phyloP scores from a whole-genome alignment of 768 basidiomycete species.

The Pulveroboletus frians region DNA sequence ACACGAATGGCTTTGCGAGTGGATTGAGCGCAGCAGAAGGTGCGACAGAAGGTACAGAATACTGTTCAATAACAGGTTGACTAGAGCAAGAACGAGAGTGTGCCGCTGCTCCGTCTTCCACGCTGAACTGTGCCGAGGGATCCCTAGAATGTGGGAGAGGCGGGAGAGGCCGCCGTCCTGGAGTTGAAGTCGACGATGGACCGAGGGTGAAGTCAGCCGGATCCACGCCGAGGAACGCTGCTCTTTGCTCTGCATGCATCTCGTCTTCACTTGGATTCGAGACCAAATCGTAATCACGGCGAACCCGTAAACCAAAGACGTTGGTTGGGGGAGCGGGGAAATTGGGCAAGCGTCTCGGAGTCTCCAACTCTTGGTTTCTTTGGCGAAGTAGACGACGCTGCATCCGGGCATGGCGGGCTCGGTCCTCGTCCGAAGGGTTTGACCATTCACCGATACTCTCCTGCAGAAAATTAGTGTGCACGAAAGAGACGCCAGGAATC shows the following conservation, averaged over 20 bases:
- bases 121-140: slow-evolving; percentile 55
- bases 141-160: slow-evolving; percentile 62
- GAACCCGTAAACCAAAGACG: slow-evolving; percentile 36
- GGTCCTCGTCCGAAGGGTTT: slow-evolving; percentile 87
- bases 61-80: slow-evolving; percentile 34
- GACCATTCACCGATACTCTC: slow-evolving; percentile 88
- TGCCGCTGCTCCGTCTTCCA: slow-evolving; percentile 55
- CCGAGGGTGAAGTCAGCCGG: slow-evolving; percentile 42
- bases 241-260: slow-evolving; percentile 28
- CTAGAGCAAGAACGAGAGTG: slow-evolving; percentile 54
- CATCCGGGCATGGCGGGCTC: slow-evolving; percentile 61
- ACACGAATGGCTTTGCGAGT: slow-evolving; percentile 79
- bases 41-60: slow-evolving; percentile 12
- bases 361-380: slow-evolving; percentile 46
- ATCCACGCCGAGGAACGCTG: slow-evolving; percentile 42
- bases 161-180: slow-evolving; percentile 48
- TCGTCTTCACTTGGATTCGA: slow-evolving; percentile 87
- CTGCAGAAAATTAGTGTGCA: slow-evolving; percentile 13
- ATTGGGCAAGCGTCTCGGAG: slow-evolving; percentile 68
- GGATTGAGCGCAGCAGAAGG: slow-evolving; percentile 55
- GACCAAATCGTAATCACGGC: slow-evolving; percentile 62
- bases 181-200: slow-evolving; percentile 40
- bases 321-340: slow-evolving; percentile 74
- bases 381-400: slow-evolving; percentile 56
- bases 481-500: neutral